These are phyloP conservation scores for Alternaria brassicae DNA, from an alignment of 2,329 filamentous ascomycete species.

Conservation along the genomic window DNA sequence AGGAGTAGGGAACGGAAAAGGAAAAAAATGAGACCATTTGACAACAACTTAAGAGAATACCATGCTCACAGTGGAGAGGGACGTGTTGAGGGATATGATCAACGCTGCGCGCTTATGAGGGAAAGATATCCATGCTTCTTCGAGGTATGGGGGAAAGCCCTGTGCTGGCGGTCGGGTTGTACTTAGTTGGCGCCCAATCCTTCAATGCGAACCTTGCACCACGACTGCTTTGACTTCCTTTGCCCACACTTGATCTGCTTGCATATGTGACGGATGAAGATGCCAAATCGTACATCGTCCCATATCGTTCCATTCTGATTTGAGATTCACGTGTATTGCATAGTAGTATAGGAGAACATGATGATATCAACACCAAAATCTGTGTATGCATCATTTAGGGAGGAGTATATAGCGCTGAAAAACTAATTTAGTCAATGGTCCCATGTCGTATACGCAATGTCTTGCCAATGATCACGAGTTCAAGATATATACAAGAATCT, in stretches of 20 bases:
- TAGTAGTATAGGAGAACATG: not conserved
- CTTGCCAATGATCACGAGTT: not conserved
- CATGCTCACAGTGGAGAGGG: conserved; percentile 16
- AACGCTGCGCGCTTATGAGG: conserved; percentile 85
- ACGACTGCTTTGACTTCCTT: conserved; percentile 1
- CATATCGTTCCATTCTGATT: not conserved
- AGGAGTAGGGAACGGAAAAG: conserved; percentile 40
- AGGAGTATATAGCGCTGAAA: not conserved
- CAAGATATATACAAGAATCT: conserved; percentile 6
- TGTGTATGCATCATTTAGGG: no score
- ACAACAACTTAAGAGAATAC: conserved; percentile 15
- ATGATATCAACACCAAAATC: no score
- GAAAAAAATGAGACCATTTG: conserved; percentile 37
- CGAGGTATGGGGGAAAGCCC: conserved; percentile 87
- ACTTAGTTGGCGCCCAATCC: conserved; percentile 81
- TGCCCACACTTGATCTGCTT: not conserved
- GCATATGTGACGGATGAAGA: not conserved
- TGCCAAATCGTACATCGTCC: no score
- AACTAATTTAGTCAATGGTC: not conserved
- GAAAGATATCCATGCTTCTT: conserved; percentile 86
- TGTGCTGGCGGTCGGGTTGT: conserved; percentile 82
- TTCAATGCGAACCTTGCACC: conserved; percentile 35
- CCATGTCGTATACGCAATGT: not conserved
- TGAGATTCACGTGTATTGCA: not conserved
- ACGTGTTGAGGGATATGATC: conserved; percentile 41